These are phyloP conservation scores for Holtermanniella nyarrowii DNA, from an alignment of 768 basidiomycete genomes.

Conservation along the genomic window DNA sequence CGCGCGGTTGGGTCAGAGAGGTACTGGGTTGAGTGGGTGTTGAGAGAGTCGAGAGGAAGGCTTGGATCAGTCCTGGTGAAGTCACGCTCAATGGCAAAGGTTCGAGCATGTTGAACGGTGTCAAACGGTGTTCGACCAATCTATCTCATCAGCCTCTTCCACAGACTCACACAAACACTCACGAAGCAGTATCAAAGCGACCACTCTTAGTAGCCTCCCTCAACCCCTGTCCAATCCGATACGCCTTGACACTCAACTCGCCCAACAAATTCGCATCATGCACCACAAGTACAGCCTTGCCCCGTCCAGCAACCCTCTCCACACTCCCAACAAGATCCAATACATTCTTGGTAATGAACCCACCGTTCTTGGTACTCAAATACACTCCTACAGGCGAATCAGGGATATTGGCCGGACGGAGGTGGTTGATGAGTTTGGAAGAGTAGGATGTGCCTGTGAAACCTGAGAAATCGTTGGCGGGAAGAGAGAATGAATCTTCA, in stretches of 20 bases:
- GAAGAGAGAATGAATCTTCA: constrained; percentile 40
- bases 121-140: constrained; percentile 66
- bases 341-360: constrained; percentile 27
- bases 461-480: constrained; percentile 6
- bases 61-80: constrained; percentile 64
- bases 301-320: constrained; percentile 28
- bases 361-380: constrained; percentile 59
- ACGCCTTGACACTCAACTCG: constrained; percentile 81
- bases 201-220: constrained; percentile 68
- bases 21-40: constrained; percentile 44
- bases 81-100: constrained; percentile 77
- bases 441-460: constrained; percentile 68
- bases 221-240: constrained; percentile 68
- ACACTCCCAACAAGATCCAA: constrained; percentile 33
- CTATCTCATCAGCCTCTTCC: constrained; percentile 42
- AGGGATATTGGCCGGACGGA: constrained; percentile 83
- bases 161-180: constrained; percentile 21
- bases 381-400: constrained; percentile 92
- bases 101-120: constrained; percentile 73
- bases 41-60: constrained; percentile 62
- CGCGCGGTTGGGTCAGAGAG: constrained; percentile 8
- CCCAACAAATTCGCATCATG: constrained; percentile 48
- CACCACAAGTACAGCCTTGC: constrained; percentile 35
- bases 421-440: constrained; percentile 54
- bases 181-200: constrained; percentile 81